Evolutionary conservation across 202 grass and related monocot genomes (phyloP).

Genomic region (Hordeum pubiflorum): DNA sequence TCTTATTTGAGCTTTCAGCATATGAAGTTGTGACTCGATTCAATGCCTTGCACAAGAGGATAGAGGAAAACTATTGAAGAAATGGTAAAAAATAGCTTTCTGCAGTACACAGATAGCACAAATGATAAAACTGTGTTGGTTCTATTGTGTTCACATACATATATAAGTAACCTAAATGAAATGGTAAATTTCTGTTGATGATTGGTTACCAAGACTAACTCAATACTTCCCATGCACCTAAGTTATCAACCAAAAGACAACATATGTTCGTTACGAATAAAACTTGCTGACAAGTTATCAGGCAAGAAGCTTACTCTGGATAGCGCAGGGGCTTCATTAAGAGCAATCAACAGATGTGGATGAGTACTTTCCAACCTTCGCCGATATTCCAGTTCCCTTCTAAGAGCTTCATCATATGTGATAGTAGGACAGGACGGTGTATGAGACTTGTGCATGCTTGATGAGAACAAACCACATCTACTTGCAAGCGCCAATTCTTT

Average conservation of each 20-base stretch:
- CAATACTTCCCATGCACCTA: neutral
- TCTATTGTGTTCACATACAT: neutral
- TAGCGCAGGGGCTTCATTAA: neutral
- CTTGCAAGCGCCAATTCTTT: neutral
- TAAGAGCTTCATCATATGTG: slow-evolving; percentile 48
- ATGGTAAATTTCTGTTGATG: neutral
- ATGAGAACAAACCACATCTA: neutral
- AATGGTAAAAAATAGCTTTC: neutral
- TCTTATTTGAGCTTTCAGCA: neutral
- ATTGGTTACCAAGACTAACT: neutral
- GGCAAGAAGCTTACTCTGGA: slow-evolving; percentile 31
- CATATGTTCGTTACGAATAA: neutral
- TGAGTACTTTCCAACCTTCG: slow-evolving; percentile 37
- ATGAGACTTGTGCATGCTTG: slow-evolving; percentile 21
- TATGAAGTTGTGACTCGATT: neutral
- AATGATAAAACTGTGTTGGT: neutral
- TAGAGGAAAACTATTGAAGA: neutral
- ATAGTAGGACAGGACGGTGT: slow-evolving; percentile 30
- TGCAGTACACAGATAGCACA: neutral
- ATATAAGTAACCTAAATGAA: neutral
- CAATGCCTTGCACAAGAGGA: neutral
- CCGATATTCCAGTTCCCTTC: slow-evolving; percentile 55
- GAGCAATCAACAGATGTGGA: slow-evolving; percentile 25
- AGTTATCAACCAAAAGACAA: neutral
- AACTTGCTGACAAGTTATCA: neutral